Evolutionary conservation across 345 rosid genomes (phyloP), one percentile per base, ranked within the genome.

Genomic region (Brassica napus): DNA sequence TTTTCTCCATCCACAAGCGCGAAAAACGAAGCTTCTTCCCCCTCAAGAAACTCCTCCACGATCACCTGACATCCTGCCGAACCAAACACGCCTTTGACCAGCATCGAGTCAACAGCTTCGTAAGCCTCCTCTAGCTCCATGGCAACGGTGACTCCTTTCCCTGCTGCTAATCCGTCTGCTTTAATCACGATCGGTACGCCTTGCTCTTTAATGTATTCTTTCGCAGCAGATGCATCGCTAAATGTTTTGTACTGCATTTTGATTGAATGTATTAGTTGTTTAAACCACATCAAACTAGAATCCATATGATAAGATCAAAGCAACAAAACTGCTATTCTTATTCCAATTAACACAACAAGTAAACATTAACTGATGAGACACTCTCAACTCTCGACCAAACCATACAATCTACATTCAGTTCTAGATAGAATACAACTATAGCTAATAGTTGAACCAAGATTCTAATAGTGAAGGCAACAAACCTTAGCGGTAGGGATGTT

Each of bases 111-210:
- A 61, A 93, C 94, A 73, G 97, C 98, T 73, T 95, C 89, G 63
- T 58, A 88, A 37, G 98, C 99, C 80, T 91, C 96, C 63, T 91
- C 95, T 74, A 91, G 42, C 23, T 89, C 74, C 90, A 87, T 83
- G 8, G 99, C 98, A 76, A 94, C 94, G 57, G 85, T 76, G 47
- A 91, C 96, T 81, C 99, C 99, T 86, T 95, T 95, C 69, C 99
- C 97, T 71, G 99, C 93, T 62, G 98, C 98, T 86, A 94, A 82
- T 21, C 98, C 98, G 82, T 92, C 98, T 0, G 96, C 98, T 87
- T 92, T 94, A 62, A 92, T 72, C 68, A 94, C 97, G 32, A 93
- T 93, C 1, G 97, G 96, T 6, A 84, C 87, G 7, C 98, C 98
- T 77, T 91, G 91, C 65, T 88, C 92, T 84, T 86, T 76, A 73